Conservation (phyloP, 441 rosid genomes). For the Pelargonium exstipulatum region DNA sequence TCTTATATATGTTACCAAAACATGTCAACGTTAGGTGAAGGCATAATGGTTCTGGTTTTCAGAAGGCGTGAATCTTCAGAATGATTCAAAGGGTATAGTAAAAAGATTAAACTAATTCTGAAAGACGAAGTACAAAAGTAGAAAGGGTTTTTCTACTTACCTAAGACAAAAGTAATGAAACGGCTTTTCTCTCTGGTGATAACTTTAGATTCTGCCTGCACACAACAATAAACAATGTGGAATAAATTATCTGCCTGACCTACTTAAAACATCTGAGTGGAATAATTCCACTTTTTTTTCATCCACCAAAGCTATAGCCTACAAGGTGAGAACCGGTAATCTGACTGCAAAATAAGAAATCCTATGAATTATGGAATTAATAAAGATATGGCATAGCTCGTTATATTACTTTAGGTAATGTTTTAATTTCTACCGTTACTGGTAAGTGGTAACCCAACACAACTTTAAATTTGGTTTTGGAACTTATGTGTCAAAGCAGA, state of each 20-base stretch:
- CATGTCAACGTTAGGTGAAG: not conserved
- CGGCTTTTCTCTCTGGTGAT: conserved; percentile 39
- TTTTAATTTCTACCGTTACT: not conserved
- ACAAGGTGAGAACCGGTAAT: not conserved
- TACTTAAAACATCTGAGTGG: not conserved
- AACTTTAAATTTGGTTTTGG: not conserved
- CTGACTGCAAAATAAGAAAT: not conserved
- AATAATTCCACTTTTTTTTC: not conserved
- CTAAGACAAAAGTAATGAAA: conserved; percentile 78
- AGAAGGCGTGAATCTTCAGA: not conserved
- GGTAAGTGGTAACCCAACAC: too few species aligned
- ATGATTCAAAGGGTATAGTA: not conserved
- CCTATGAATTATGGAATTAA: not conserved
- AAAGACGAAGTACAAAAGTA: not conserved
- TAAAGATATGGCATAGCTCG: not conserved
- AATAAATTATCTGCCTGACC: conserved; percentile 14
- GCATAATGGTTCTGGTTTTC: not conserved
- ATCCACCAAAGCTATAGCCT: not conserved
- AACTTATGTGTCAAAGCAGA: not conserved
- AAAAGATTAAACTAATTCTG: conserved; percentile 1
- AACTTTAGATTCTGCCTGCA: conserved; percentile 36
- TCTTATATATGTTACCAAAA: not conserved
- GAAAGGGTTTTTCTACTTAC: conserved; percentile 27
- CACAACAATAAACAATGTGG: conserved; percentile 22
- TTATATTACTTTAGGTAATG: not conserved